Percentiles rank a stretch among this genome's conserved stretches.
Evolutionary conservation across 768 basidiomycete species (phyloP).

Genomic region (button mushroom (Agaricus bisporus)): DNA sequence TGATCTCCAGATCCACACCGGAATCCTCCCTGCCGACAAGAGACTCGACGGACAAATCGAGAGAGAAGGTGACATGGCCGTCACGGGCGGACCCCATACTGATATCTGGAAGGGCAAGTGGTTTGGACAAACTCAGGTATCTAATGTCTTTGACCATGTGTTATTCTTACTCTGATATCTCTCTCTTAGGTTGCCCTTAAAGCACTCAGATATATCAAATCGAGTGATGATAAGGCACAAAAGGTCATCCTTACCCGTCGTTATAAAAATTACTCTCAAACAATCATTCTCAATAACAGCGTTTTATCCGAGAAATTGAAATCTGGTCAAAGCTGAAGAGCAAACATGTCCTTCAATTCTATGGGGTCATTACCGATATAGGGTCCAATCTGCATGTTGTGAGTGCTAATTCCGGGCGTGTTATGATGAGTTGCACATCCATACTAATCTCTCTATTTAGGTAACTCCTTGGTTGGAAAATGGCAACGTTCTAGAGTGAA

Average conservation of each 20-base stretch:
- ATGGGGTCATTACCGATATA: constrained; percentile 50
- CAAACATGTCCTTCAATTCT: constrained; percentile 46
- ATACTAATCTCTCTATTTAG: constrained; percentile 19
- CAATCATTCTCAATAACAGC: constrained; percentile 23
- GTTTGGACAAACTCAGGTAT: constrained; percentile 45
- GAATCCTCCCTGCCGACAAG: constrained; percentile 47
- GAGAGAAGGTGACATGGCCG: constrained; percentile 30
- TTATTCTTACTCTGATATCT: not conserved
- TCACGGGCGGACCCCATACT: constrained; percentile 48
- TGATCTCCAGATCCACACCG: constrained; percentile 17
- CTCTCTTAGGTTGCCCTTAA: constrained; percentile 48
- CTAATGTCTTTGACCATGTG: not conserved
- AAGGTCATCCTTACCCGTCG: constrained; percentile 22
- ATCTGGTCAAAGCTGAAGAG: constrained; percentile 50
- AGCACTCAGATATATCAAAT: constrained; percentile 40
- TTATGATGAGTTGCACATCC: not conserved
- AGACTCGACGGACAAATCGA: constrained; percentile 45
- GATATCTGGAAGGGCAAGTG: constrained; percentile 50
- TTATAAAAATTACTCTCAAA: not conserved
- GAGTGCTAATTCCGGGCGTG: constrained; percentile 2
- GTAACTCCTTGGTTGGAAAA: constrained; percentile 61
- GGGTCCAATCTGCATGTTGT: constrained; percentile 46
- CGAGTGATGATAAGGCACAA: constrained; percentile 34
- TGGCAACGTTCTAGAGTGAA: constrained; percentile 49
- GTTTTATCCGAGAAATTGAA: constrained; percentile 48